Evolutionary conservation across 1,139 yeast species (phyloP), one percentile per base, ranked within the genome.

Genomic region (Entelexis paramagnoliae): DNA sequence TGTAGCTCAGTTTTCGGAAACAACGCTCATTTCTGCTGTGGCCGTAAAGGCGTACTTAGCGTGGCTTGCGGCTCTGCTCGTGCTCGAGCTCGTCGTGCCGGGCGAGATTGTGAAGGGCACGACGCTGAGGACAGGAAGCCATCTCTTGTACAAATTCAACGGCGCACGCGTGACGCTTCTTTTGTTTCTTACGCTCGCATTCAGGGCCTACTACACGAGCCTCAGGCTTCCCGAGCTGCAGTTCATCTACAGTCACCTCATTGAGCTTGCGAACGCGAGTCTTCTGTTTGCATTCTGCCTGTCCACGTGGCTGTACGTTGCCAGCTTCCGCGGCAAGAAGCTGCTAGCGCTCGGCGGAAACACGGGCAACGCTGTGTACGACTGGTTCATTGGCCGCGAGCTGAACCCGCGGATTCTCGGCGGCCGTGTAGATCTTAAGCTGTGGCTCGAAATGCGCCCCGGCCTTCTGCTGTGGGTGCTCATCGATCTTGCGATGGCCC

Each of bases 341-440:
- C 78, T 89, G 42, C 72, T 91, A 53, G 91, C 96, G 0, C 69
- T 77, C 41, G 93, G 93, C 46, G 98, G 98, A 4, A 91, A 91
- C 68, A 74, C 95, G 0, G 86, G 87, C 0, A 80, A 78, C 59
- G 59, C 69, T 1, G 62, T 89, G 29, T 91, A 85, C 65, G 96
- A 91, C 67, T 91, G 96, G 96, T 93, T 87, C 64, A 88, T 91
- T 65, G 99, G 99, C 29, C 78, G 98, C 51, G 97, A 91, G 66
- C 73, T 93, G 64, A 93, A 93, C 64, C 98, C 98, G 32, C 75
- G 97, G 60, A 71, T 87, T 52, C 29, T 42, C 20, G 36, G 46
- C 29, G 95, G 95, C 0, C 64, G 76, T 1, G 79, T 89, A 75
- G 98, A 91, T 65, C 80, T 91, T 64, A 91, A 91, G 68, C 69